phyloP scores from a whole-genome alignment of 495 filamentous ascomycete species.

The Aspergillus affinis region DNA sequence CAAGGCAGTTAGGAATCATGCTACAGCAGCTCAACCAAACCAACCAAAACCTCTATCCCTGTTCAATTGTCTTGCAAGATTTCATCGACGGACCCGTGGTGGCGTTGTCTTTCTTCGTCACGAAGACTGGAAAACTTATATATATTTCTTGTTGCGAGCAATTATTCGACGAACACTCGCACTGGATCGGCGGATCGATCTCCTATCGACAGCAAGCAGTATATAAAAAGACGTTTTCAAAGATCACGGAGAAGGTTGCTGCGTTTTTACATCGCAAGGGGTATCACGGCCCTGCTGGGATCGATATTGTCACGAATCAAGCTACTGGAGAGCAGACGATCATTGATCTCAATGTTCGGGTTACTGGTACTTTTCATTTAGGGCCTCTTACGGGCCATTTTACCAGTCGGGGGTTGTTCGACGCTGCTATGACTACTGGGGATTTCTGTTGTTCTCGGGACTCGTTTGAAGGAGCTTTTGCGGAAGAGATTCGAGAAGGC shows the following conservation, averaged over 20 bases:
- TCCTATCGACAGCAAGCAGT: neutral
- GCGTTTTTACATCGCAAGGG: neutral
- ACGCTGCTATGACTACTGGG: neutral
- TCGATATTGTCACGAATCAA: neutral
- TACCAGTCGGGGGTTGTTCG: neutral
- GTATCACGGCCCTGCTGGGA: neutral
- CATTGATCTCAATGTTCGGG: neutral
- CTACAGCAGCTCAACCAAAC: neutral
- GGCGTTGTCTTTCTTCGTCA: neutral
- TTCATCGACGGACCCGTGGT: neutral
- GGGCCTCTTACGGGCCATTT: neutral
- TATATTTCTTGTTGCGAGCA: neutral
- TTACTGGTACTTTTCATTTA: neutral
- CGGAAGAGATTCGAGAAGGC: neutral
- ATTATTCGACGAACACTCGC: neutral
- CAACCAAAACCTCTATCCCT: neutral
- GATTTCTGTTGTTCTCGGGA: neutral
- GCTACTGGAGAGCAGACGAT: neutral
- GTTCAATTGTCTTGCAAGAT: neutral
- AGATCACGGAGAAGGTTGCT: neutral
- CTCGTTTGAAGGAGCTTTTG: neutral
- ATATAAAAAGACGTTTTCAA: neutral
- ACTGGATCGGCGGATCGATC: neutral
- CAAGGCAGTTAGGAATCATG: neutral
- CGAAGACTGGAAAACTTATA: neutral